Conservation (phyloP, 805 yeast species). For the Cyberlindnera mississippiensis region DNA sequence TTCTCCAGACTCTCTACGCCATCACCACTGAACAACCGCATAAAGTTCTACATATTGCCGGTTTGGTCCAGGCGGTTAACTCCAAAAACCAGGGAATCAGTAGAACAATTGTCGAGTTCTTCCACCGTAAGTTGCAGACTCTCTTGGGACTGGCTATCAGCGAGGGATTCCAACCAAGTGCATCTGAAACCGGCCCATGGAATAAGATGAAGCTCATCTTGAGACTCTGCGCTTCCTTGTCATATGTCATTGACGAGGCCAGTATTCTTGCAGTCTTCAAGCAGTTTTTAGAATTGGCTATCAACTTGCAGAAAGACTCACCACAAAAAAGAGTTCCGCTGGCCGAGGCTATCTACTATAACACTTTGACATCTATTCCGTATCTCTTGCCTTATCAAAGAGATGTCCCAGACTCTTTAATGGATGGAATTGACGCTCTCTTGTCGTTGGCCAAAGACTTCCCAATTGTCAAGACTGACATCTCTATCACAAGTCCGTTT, state of each 20-base stretch:
- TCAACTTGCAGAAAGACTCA: slow-evolving; percentile 45
- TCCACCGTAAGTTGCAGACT: slow-evolving; percentile 60
- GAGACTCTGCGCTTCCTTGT: slow-evolving; percentile 63
- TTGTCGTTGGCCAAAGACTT: slow-evolving; percentile 43
- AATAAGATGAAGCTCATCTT: slow-evolving; percentile 65
- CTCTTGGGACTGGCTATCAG: slow-evolving; percentile 39
- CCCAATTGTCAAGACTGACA: slow-evolving; percentile 22
- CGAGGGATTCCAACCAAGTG: slow-evolving; percentile 25
- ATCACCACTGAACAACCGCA: slow-evolving; percentile 87
- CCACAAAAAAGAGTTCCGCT: slow-evolving; percentile 45
- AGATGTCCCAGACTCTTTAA: slow-evolving; percentile 29
- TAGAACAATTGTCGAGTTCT: slow-evolving; percentile 60
- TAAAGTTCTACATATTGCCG: slow-evolving; percentile 69
- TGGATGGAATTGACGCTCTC: slow-evolving; percentile 36
- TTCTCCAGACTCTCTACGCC: slow-evolving; percentile 63
- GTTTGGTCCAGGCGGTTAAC: slow-evolving; percentile 62
- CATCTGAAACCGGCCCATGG: slow-evolving; percentile 54
- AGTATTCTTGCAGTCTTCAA: slow-evolving; percentile 45
- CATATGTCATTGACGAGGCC: slow-evolving; percentile 55
- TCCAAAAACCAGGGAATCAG: slow-evolving; percentile 63
- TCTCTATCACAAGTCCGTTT: slow-evolving; percentile 27
- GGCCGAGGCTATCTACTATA: slow-evolving; percentile 66
- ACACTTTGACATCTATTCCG: slow-evolving; percentile 61
- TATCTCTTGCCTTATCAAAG: slow-evolving; percentile 47
- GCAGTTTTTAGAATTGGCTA: slow-evolving; percentile 51